These are phyloP conservation scores for Peronospora farinosa DNA, from an alignment of 352 stramenopile genomes.

Conservation along the genomic window DNA sequence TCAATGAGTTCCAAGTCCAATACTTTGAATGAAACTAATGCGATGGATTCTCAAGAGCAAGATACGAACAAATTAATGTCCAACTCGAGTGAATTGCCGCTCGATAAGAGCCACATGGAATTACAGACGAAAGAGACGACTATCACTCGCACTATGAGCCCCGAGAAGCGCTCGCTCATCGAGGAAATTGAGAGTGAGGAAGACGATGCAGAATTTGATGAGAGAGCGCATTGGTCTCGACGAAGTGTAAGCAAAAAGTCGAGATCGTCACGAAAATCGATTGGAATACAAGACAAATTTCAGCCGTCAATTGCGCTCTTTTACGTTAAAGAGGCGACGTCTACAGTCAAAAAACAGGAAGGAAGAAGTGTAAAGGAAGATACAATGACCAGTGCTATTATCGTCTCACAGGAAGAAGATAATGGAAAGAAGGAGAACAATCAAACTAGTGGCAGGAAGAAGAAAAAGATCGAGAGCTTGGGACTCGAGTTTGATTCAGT, in stretches of 20 bases:
- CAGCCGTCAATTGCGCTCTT: slow-evolving; percentile 69
- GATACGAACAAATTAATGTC: neutral
- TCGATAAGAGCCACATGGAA: slow-evolving; percentile 39
- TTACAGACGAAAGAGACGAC: slow-evolving; percentile 38
- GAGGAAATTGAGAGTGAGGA: slow-evolving; percentile 70
- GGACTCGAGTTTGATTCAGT: slow-evolving; percentile 13
- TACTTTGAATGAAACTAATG: slow-evolving; percentile 1
- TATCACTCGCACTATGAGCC: slow-evolving; percentile 45
- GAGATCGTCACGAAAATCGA: slow-evolving; percentile 16
- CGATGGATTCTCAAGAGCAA: slow-evolving; percentile 6
- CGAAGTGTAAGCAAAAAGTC: slow-evolving; percentile 35
- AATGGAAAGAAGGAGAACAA: slow-evolving; percentile 9
- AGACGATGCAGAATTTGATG: slow-evolving; percentile 69
- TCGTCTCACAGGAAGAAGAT: slow-evolving; percentile 8
- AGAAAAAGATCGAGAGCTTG: slow-evolving; percentile 9
- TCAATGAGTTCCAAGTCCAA: slow-evolving; percentile 21
- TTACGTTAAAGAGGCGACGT: slow-evolving; percentile 28
- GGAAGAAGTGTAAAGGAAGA: neutral
- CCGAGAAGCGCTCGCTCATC: slow-evolving; percentile 43
- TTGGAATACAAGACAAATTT: slow-evolving; percentile 26
- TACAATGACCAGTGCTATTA: slow-evolving; percentile 4
- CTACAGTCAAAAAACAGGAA: neutral
- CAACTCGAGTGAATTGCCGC: slow-evolving; percentile 25
- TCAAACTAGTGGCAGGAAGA: slow-evolving; percentile 8
- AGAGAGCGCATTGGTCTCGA: slow-evolving; percentile 53